Conservation (phyloP, 140 eudicot species). For the Ambrosia hybrid region DNA sequence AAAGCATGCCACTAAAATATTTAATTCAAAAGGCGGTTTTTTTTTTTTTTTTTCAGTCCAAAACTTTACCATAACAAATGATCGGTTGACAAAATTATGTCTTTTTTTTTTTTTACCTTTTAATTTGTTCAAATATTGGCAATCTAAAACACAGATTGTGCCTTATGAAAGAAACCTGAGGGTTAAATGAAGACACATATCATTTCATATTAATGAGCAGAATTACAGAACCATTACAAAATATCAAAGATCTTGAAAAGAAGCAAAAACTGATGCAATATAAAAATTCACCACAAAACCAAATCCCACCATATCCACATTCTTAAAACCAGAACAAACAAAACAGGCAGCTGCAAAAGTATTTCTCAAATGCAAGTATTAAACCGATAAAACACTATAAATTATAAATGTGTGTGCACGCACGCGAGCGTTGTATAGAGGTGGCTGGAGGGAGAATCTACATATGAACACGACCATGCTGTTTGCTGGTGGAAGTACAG, state of each 20-base stretch:
- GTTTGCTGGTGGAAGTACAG: not conserved
- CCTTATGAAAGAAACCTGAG: not conserved
- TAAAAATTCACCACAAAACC: slow-evolving; percentile 23
- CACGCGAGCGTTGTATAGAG: slow-evolving; percentile 5
- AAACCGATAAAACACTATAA: slow-evolving; percentile 11
- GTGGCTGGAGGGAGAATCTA: slow-evolving; percentile 23
- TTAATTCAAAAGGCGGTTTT: no score
- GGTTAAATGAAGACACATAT: slow-evolving; percentile 5
- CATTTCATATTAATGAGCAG: slow-evolving; percentile 1
- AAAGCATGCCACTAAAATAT: no score
- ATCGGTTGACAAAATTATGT: no score
- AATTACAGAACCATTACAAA: not conserved
- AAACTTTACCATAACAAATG: no score
- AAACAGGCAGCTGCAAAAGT: slow-evolving; percentile 7
- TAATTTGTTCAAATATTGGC: no score
- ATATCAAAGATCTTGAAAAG: not conserved
- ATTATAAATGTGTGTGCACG: not conserved
- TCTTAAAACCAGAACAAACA: not conserved
- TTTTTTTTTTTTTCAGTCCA: no score
- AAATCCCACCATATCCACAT: slow-evolving; percentile 18
- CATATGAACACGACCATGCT: slow-evolving; percentile 25
- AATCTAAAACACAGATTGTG: no score
- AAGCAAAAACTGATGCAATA: slow-evolving; percentile 17
- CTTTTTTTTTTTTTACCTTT: no score
- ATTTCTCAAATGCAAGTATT: slow-evolving; percentile 24